phyloP scores from a whole-genome alignment of 192 early-diverging fungal genomes.

The Coemansia sp. region DNA sequence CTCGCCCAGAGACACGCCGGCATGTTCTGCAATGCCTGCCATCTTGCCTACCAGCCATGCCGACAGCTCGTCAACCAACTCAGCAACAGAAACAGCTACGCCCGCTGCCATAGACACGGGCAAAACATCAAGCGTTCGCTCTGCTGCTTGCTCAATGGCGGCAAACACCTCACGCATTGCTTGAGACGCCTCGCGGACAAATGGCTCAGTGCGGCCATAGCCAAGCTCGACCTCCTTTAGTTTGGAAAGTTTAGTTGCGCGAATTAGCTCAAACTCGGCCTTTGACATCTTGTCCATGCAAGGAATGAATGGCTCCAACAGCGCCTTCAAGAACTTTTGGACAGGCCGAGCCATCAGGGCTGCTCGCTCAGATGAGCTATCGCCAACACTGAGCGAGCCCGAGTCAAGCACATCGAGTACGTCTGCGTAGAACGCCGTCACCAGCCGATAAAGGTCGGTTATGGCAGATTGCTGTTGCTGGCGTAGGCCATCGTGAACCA shows the following conservation, averaged over 20 bases:
- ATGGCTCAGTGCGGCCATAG: conserved; percentile 5
- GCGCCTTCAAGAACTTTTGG: conserved; percentile 23
- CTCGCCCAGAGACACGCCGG: conserved; percentile 3
- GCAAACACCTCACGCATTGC: conserved; percentile 23
- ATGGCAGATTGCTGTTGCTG: not conserved
- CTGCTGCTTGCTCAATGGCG: conserved; percentile 24
- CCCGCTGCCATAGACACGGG: conserved; percentile 14
- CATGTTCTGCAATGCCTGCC: not conserved
- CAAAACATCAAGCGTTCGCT: conserved; percentile 13
- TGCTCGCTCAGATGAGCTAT: not conserved
- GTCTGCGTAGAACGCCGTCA: conserved; percentile 11
- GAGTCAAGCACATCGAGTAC: not conserved
- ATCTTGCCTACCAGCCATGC: not conserved
- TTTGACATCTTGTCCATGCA: conserved; percentile 16
- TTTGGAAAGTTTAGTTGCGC: conserved; percentile 3
- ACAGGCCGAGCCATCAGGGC: conserved; percentile 2
- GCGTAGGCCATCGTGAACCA: not conserved
- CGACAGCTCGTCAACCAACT: conserved; percentile 10
- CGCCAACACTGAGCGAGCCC: conserved; percentile 30
- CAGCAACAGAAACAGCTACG: conserved; percentile 4
- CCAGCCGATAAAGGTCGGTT: conserved; percentile 13
- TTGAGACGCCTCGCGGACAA: conserved; percentile 16
- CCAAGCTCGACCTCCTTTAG: conserved; percentile 8
- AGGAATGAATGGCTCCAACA: conserved; percentile 30
- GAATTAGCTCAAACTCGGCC: conserved; percentile 11